Evolutionary conservation across 495 filamentous ascomycete species (phyloP).

Genomic region (Bacidia gigantensis): DNA sequence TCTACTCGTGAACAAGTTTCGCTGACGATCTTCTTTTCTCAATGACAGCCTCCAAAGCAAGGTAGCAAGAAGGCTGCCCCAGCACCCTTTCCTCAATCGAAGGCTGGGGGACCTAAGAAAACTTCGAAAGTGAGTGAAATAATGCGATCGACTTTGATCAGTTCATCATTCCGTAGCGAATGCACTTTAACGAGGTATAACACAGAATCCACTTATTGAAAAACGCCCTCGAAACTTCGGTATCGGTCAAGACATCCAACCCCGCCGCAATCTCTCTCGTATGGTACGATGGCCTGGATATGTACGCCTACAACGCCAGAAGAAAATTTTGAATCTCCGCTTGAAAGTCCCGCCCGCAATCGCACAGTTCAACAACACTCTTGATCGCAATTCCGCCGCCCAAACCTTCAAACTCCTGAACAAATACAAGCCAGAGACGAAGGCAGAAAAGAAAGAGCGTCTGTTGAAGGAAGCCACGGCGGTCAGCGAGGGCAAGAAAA

Average conservation of each 20-base stretch:
- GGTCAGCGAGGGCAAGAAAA: slow-evolving; percentile 96
- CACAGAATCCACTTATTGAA: slow-evolving; percentile 98
- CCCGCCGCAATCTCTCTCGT: slow-evolving; percentile 88
- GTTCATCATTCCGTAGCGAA: neutral
- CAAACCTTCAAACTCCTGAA: slow-evolving; percentile 97
- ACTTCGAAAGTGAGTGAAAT: slow-evolving; percentile 65
- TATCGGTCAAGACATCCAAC: slow-evolving; percentile 98
- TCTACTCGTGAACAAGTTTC: slow-evolving; percentile 61
- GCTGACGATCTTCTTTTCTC: slow-evolving; percentile 97
- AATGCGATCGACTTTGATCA: neutral
- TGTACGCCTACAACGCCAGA: slow-evolving; percentile 97
- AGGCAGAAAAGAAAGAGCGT: slow-evolving; percentile 99
- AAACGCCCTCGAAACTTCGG: slow-evolving; percentile 95
- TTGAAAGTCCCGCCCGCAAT: slow-evolving; percentile 97
- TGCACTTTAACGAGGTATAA: neutral
- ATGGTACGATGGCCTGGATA: slow-evolving; percentile 99
- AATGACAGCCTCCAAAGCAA: slow-evolving; percentile 96
- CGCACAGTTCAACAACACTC: slow-evolving; percentile 90
- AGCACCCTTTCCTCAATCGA: slow-evolving; percentile 88
- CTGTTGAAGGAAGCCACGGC: slow-evolving; percentile 94
- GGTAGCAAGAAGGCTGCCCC: slow-evolving; percentile 89
- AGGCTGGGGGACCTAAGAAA: slow-evolving; percentile 87
- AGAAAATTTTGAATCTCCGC: slow-evolving; percentile 97
- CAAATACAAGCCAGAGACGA: slow-evolving; percentile 99
- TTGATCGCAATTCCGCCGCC: slow-evolving; percentile 96